Conservation (phyloP, 1,139 yeast species). For the Yamadazyma sp. region DNA sequence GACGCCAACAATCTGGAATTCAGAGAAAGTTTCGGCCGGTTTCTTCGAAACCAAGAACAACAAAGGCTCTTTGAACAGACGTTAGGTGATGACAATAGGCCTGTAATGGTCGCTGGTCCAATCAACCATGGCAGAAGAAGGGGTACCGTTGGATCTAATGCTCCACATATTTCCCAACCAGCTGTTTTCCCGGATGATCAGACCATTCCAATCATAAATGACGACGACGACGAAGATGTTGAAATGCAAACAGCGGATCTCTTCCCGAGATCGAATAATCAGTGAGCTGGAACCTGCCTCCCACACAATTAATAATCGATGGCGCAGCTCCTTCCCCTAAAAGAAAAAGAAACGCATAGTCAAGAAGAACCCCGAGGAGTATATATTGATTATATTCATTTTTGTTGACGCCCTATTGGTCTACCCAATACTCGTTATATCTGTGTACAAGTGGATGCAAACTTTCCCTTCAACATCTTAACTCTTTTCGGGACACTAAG, state of each 20-base stretch:
- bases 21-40: slow-evolving; percentile 39
- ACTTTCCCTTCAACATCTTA: slow-evolving; percentile 3
- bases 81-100: background rate
- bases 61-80: slow-evolving; percentile 16
- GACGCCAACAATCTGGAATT: slow-evolving; percentile 38
- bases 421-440: no score
- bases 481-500: slow-evolving; percentile 9
- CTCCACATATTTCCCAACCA: slow-evolving; percentile 46
- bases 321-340: no score
- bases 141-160: slow-evolving; percentile 22
- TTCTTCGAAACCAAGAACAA: slow-evolving; percentile 32
- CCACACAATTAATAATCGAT: no score
- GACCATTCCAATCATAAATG: slow-evolving; percentile 26
- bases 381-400: no score
- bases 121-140: background rate
- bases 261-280: slow-evolving; percentile 24
- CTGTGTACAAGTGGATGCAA: background rate
- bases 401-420: no score
- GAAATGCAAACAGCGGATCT: slow-evolving; percentile 38
- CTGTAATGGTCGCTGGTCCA: background rate
- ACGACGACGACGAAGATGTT: slow-evolving; percentile 28
- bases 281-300: background rate
- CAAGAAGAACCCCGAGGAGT: no score
- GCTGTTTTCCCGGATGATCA: slow-evolving; percentile 40
- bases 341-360: no score